These are phyloP conservation scores for Kluyveromyces dobzhanskii DNA, from an alignment of 805 yeast species.

Conservation along the genomic window DNA sequence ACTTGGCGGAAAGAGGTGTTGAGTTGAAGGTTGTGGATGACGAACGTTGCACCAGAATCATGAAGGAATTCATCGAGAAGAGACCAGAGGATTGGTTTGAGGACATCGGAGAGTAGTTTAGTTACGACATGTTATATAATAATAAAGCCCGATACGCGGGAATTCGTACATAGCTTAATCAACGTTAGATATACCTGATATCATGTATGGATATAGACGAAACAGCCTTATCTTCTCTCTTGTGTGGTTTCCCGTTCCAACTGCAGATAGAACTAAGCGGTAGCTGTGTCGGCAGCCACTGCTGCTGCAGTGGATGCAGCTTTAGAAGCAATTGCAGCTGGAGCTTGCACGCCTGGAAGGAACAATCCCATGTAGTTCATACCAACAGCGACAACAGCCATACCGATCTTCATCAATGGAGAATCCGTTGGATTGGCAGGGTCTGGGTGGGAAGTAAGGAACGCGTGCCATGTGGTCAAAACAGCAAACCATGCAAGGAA, in stretches of 20 bases:
- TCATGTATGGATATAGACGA: too few species aligned
- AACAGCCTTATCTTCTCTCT: neutral
- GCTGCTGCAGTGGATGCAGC: neutral
- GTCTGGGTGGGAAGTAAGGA: conserved; percentile 21
- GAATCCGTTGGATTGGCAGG: conserved; percentile 31
- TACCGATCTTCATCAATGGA: conserved; percentile 33
- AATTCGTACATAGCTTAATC: too few species aligned
- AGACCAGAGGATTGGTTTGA: conserved; percentile 76
- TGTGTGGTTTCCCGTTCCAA: too few species aligned
- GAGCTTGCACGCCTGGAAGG: conserved; percentile 33
- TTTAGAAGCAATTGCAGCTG: neutral
- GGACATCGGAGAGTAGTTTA: conserved; percentile 55
- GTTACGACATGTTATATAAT: too few species aligned
- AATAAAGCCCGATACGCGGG: too few species aligned
- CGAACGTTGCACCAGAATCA: conserved; percentile 55
- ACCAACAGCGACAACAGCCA: conserved; percentile 39
- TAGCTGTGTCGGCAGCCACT: too few species aligned
- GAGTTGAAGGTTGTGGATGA: conserved; percentile 58
- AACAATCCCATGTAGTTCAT: conserved; percentile 49
- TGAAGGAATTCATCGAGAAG: conserved; percentile 71
- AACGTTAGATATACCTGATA: too few species aligned
- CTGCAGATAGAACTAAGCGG: too few species aligned
- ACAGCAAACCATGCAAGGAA: conserved; percentile 42
- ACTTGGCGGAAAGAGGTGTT: conserved; percentile 57
- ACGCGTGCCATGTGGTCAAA: conserved; percentile 37